Evolutionary conservation across 2,329 filamentous ascomycete genomes (phyloP).

Genomic region (Ophiostoma quercus): DNA sequence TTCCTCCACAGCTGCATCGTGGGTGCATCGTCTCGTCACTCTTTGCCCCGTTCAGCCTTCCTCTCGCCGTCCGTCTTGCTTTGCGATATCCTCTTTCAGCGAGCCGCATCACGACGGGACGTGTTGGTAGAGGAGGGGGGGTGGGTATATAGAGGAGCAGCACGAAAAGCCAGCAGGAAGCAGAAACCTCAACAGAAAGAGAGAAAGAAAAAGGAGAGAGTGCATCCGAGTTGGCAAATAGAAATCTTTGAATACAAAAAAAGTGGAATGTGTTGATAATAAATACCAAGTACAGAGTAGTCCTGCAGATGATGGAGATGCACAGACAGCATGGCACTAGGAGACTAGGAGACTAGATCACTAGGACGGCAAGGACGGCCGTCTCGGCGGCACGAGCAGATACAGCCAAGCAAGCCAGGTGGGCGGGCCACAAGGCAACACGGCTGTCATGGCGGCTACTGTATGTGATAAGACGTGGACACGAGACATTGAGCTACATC

Average conservation of each 20-base stretch:
- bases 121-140: background rate
- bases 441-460: background rate
- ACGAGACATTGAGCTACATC: too few relatives aligned
- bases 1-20: background rate
- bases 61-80: background rate
- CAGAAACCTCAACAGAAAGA: background rate
- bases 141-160: background rate
- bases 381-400: background rate
- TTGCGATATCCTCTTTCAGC: background rate
- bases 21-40: background rate
- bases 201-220: background rate
- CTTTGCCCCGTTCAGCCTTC: slow-evolving; percentile 3
- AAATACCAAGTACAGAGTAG: background rate
- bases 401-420: background rate
- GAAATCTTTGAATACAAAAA: background rate
- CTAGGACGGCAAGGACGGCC: slow-evolving; percentile 8
- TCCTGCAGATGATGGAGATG: background rate
- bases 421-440: slow-evolving; percentile 2
- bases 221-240: background rate
- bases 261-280: background rate
- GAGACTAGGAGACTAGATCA: background rate
- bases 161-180: background rate
- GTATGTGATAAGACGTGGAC: background rate
- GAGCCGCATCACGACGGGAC: background rate
- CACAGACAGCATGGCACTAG: background rate